Base-by-base conservation (phyloP, 106 monocot genomes). In the Triglochin maritima region DNA sequence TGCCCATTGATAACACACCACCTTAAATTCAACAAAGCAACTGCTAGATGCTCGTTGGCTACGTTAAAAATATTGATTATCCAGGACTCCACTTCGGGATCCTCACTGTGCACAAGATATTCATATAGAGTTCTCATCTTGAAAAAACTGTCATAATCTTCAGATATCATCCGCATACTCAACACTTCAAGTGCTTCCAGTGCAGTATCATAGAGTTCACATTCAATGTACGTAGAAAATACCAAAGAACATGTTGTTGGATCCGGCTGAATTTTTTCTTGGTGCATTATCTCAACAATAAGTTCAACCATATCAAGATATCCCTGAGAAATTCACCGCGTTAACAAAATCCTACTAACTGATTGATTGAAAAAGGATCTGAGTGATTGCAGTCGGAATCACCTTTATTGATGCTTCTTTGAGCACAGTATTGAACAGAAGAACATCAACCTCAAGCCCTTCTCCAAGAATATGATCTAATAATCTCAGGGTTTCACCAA, bases 151-250 rank as follows among this genome's bases (percentile, higher is more conserved):
- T 6, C 60, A 9, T 79, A 61, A 1, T 88, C 81, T 53, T 80
- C 65, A 46, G 87, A 91, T 67, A 96, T 86, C 96, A 96, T 96
- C 60, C 88, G 71, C 81, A 96, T 56, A 72, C 90, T 87, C 63
- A 95, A 56, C 41, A 95, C 90, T 54, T 80, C 83, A 68, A 95
- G 76, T 16, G 90, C 95, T 73, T 95, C 95, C 72, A 88, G 58
- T 4, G 85, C 94, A 6, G 87, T 87, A 62, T 43, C 76, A 16
- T 85, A 63, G 56, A 94, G 79, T 29, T 70, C 85, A 54, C 59
- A 17, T 9, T 81, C 76, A 14, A 58, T 56, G 46, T 94, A 95
- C 5, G 90, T 75, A 57, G 64, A 83, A 65, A 85, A 85, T 61
- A 81, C 72, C 66, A 69, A 79, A 53, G 72, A 67, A 62, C 90